Conservation (phyloP, 306 rosid genomes). For the Astragalus membranaceus region DNA sequence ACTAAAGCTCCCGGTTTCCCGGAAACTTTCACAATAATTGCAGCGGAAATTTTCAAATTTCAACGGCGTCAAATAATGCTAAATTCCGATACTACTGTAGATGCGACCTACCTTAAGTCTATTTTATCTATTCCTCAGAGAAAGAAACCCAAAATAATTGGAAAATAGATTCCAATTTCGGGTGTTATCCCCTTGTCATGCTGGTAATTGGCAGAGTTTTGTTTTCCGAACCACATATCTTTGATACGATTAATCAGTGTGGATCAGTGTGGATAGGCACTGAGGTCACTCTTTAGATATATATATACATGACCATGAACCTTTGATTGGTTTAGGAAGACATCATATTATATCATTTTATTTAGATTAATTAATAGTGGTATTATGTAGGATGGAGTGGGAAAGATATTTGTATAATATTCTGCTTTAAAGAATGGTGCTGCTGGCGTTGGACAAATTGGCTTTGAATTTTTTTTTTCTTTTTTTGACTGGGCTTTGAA, state of each 20-base stretch:
- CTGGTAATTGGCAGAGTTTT: background rate
- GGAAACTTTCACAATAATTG: background rate
- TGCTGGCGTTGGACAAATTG: too few species aligned
- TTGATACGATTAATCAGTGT: conserved; percentile 18
- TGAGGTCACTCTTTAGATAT: background rate
- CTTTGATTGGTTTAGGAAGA: conserved; percentile 19
- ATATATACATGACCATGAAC: background rate
- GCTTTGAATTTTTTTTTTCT: too few species aligned
- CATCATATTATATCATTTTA: background rate
- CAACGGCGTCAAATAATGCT: background rate
- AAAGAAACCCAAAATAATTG: background rate
- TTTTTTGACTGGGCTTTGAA: too few species aligned
- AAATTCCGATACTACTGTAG: background rate
- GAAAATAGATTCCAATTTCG: background rate
- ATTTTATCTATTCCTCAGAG: background rate
- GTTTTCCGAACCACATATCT: conserved; percentile 24
- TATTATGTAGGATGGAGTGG: conserved; percentile 15
- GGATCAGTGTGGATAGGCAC: conserved; percentile 39
- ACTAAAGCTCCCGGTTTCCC: background rate
- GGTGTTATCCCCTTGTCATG: background rate
- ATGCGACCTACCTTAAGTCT: background rate
- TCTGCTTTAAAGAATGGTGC: conserved; percentile 1
- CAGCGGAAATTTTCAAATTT: background rate
- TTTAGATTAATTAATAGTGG: background rate
- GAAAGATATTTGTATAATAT: conserved; percentile 14